phyloP scores from a whole-genome alignment of 768 basidiomycete species.

The Cystofilobasidium macerans region DNA sequence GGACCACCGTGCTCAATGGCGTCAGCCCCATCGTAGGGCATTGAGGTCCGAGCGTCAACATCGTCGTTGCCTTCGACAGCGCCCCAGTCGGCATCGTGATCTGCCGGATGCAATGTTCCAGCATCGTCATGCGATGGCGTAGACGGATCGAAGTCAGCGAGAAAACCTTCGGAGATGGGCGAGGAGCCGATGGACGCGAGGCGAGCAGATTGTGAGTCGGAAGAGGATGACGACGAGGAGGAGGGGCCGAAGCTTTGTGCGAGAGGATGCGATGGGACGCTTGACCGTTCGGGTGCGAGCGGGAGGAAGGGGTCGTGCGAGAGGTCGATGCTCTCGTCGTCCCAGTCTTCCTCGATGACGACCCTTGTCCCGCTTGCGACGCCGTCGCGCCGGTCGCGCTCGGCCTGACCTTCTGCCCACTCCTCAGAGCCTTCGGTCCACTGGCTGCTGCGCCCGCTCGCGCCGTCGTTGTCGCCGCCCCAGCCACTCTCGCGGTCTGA shows the following conservation, averaged over 20 bases:
- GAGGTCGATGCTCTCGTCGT: slow-evolving; percentile 20
- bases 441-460: slow-evolving; percentile 19
- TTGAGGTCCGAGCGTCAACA: background rate
- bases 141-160: background rate
- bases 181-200: background rate
- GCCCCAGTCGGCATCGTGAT: background rate
- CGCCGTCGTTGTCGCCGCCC: background rate
- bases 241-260: slow-evolving; percentile 16
- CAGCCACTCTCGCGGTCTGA: slow-evolving; percentile 15
- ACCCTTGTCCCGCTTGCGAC: slow-evolving; percentile 18
- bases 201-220: background rate
- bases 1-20: no score
- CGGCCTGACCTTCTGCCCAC: background rate
- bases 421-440: slow-evolving; percentile 4
- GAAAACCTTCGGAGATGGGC: background rate
- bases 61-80: background rate
- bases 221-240: background rate
- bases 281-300: background rate
- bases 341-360: slow-evolving; percentile 25
- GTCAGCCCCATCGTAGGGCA: background rate
- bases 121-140: no score
- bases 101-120: background rate
- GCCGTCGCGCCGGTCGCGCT: background rate
- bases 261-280: slow-evolving; percentile 7
- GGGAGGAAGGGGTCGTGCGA: slow-evolving; percentile 17